A percentile compares a stretch with the other conserved stretches of the same genome.
These are phyloP conservation scores for Fusarium stilboides DNA, from an alignment of 2,329 filamentous ascomycete species.

Conservation along the genomic window DNA sequence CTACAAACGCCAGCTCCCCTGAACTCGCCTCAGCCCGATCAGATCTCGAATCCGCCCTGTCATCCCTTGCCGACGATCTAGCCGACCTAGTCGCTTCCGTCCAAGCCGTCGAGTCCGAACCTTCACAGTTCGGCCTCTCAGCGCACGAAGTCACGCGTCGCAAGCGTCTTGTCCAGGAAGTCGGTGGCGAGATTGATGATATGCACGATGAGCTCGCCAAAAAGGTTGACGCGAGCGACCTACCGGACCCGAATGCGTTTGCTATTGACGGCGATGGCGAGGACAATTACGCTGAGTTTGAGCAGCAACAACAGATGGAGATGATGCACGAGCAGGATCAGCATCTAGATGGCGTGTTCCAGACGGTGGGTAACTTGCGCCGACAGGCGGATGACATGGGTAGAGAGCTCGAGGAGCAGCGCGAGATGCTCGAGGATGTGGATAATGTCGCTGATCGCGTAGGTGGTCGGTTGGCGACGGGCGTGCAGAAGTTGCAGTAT, in stretches of 20 bases:
- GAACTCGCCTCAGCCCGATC: constrained; percentile 85
- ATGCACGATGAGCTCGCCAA: constrained; percentile 88
- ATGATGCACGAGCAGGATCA: constrained; percentile 97
- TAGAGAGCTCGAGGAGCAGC: constrained; percentile 94
- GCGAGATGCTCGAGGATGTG: constrained; percentile 87
- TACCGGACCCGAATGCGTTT: constrained; percentile 70
- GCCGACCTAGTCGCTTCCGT: constrained; percentile 91
- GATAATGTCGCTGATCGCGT: constrained; percentile 90
- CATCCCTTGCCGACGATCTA: constrained; percentile 84
- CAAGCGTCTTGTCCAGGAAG: constrained; percentile 86
- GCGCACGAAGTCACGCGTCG: constrained; percentile 85
- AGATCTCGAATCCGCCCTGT: constrained; percentile 77
- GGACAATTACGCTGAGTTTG: constrained; percentile 81
- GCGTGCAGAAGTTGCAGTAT: constrained; percentile 87
- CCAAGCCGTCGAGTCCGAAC: constrained; percentile 87
- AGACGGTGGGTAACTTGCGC: constrained; percentile 91
- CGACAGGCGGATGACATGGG: constrained; percentile 97
- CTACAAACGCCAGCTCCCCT: constrained; percentile 78
- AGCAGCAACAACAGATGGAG: constrained; percentile 90
- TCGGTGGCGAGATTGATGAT: constrained; percentile 88
- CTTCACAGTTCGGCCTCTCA: constrained; percentile 88
- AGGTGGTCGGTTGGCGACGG: constrained; percentile 85
- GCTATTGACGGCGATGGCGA: constrained; percentile 66
- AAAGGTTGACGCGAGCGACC: constrained; percentile 64
- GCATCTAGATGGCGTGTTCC: constrained; percentile 92